These are phyloP conservation scores for Aschersonia sp. DNA, from an alignment of 2,329 filamentous ascomycete species.

Conservation along the genomic window DNA sequence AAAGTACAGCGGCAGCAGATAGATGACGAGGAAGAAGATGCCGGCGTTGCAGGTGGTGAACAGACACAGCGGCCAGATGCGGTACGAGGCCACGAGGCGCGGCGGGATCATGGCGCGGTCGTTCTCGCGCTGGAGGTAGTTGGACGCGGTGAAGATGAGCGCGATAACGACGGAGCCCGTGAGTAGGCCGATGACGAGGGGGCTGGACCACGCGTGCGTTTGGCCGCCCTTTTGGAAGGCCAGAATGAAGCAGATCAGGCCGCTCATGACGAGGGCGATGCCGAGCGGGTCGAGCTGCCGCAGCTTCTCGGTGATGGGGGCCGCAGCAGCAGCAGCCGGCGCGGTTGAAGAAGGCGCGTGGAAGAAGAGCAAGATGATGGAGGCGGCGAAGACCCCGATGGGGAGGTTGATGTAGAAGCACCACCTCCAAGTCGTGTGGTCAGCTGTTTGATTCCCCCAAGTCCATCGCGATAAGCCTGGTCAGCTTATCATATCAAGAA, in stretches of 20 bases:
- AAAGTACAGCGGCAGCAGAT: slow-evolving; percentile 33
- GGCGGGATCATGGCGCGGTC: slow-evolving; percentile 18
- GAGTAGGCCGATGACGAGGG: slow-evolving; percentile 25
- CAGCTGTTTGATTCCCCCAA: slow-evolving; percentile 7
- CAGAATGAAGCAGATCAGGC: slow-evolving; percentile 27
- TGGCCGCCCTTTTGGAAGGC: slow-evolving; percentile 33
- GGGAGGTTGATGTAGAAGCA: slow-evolving; percentile 26
- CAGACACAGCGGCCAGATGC: slow-evolving; percentile 13
- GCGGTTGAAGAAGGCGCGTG: slow-evolving; percentile 22
- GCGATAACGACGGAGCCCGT: slow-evolving; percentile 16
- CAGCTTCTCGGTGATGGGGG: slow-evolving; percentile 26
- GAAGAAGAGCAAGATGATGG: slow-evolving; percentile 26
- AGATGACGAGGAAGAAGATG: slow-evolving; percentile 28
- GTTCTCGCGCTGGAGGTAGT: slow-evolving; percentile 20
- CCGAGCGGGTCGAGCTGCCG: slow-evolving; percentile 33
- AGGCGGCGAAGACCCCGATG: slow-evolving; percentile 18
- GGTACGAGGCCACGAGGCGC: too few species aligned
- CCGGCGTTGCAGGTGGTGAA: slow-evolving; percentile 28
- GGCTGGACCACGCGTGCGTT: slow-evolving; percentile 25
- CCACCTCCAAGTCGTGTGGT: slow-evolving; percentile 23
- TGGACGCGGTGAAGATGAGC: slow-evolving; percentile 19
- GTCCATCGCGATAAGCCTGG: too few species aligned
- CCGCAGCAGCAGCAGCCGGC: slow-evolving; percentile 12
- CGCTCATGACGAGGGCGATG: slow-evolving; percentile 27
- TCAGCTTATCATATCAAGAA: too few species aligned